Evolutionary conservation across 2,329 filamentous ascomycete species (phyloP).

Genomic region (Bertia moriformis): DNA sequence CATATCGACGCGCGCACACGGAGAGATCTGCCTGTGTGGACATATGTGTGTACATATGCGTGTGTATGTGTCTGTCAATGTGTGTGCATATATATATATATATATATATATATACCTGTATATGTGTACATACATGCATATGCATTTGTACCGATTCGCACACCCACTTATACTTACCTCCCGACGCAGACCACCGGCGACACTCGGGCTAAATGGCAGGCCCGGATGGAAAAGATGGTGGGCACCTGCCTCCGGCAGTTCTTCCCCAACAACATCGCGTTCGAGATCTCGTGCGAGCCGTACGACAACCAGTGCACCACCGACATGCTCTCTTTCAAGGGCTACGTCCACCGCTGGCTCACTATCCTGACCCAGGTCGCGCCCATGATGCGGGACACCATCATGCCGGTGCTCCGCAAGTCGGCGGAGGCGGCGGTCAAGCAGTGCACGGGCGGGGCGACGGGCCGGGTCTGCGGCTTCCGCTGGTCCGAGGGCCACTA

Average conservation of each 20-base stretch:
- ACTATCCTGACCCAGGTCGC: slow-evolving; percentile 31
- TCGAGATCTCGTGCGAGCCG: slow-evolving; percentile 37
- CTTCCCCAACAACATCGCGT: slow-evolving; percentile 26
- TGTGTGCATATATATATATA: slow-evolving; percentile 17
- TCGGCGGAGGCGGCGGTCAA: slow-evolving; percentile 30
- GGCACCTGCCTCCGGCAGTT: slow-evolving; percentile 31
- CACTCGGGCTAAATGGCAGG: slow-evolving; percentile 39
- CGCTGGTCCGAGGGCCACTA: slow-evolving; percentile 28
- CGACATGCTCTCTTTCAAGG: slow-evolving; percentile 45
- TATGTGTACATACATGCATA: slow-evolving; percentile 5
- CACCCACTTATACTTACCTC: slow-evolving; percentile 7
- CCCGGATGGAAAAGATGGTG: slow-evolving; percentile 37
- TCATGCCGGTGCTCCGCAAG: slow-evolving; percentile 26
- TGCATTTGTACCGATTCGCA: not conserved
- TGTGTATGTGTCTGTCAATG: no score
- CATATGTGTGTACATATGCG: no score
- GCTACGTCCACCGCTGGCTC: slow-evolving; percentile 34
- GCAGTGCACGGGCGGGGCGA: slow-evolving; percentile 26
- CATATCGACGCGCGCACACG: not conserved
- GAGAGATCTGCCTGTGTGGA: no score
- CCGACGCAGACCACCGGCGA: slow-evolving; percentile 36
- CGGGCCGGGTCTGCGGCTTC: slow-evolving; percentile 29
- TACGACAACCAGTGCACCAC: slow-evolving; percentile 31
- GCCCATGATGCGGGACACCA: slow-evolving; percentile 24
- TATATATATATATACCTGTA: not conserved